Evolutionary conservation across 2,329 filamentous ascomycete species (phyloP), one percentile per base, ranked within the genome.

Genomic region (Pezicula rhizophila): DNA sequence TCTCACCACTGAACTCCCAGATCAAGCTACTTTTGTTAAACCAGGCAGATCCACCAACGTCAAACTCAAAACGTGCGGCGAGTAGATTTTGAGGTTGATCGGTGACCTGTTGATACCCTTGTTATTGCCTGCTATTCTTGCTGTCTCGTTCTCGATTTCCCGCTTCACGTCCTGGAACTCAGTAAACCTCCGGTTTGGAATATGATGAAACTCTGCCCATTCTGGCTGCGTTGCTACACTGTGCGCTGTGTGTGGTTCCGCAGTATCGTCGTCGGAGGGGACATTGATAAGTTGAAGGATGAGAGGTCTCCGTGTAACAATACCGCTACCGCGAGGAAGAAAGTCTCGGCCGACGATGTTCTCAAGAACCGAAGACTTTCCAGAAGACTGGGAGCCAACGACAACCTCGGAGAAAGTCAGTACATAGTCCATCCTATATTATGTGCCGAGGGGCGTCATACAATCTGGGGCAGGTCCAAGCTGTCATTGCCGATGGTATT

Each of bases 401-500:
- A 99, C 93, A 57, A 99, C 92, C 92, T 97, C 47, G 42, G 47
- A 23, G 47, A 23, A 35, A 48, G 53, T 59, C 52, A 59, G 56
- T 47, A 47, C 43, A 49, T 49, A 15, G 23, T 42, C 15, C 40
- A 42, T 42, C 15, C 11, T 6, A 17, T 33, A 44, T 17, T 33
- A 40, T 46, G 10, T 23, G 48, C 63, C 48, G 61, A 38, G 46
- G 41, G 34, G 38, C 48, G 52, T 74, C 83, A 66, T 84, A 96
- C 93, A 78, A 99, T 99, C 74, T 99, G 93, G 51, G 93, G 93
- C 50, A 99, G 76, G 71, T 99, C 93, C 53, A 99, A 80, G 46
- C 92, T 97, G 70, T 99, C 93, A 75, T 91, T 97, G 71, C 93
- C 93, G 70, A 99, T 99, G 60, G 93, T 99, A 74, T 99, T 99